phyloP scores from a whole-genome alignment of 2,329 filamentous ascomycete genomes.

The Aureobasidium leucospermi region DNA sequence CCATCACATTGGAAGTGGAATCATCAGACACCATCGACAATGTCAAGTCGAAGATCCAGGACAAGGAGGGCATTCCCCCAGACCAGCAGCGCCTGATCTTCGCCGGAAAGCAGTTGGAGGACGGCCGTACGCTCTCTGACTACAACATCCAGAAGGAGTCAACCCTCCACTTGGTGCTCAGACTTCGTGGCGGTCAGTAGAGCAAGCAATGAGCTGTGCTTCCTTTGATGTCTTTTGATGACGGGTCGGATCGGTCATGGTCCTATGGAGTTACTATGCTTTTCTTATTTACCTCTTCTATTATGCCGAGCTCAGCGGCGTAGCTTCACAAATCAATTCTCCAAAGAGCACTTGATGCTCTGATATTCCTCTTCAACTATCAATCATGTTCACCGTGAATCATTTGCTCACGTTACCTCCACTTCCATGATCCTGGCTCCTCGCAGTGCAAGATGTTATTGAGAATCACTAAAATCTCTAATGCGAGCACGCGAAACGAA shows the following conservation, averaged over 20 bases:
- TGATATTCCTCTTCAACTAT: neutral
- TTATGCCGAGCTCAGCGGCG: neutral
- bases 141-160: constrained; percentile 78
- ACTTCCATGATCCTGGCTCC: too few relatives aligned
- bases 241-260: constrained; percentile 7
- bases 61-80: constrained; percentile 95
- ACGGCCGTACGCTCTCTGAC: constrained; percentile 75
- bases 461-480: neutral
- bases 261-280: neutral
- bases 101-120: constrained; percentile 90
- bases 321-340: neutral
- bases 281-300: neutral
- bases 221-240: constrained; percentile 8
- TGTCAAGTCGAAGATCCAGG: constrained; percentile 98
- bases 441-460: neutral
- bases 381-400: neutral
- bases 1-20: constrained; percentile 97
- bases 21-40: constrained; percentile 98
- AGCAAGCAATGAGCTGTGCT: constrained; percentile 5
- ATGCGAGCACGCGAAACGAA: too few relatives aligned
- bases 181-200: constrained; percentile 51
- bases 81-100: constrained; percentile 95
- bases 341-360: constrained; percentile 3
- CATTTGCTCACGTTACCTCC: too few relatives aligned
- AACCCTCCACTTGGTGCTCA: constrained; percentile 57